These are phyloP conservation scores for Panaeolus papilionaceus DNA, from an alignment of 768 basidiomycete genomes.

Conservation along the genomic window DNA sequence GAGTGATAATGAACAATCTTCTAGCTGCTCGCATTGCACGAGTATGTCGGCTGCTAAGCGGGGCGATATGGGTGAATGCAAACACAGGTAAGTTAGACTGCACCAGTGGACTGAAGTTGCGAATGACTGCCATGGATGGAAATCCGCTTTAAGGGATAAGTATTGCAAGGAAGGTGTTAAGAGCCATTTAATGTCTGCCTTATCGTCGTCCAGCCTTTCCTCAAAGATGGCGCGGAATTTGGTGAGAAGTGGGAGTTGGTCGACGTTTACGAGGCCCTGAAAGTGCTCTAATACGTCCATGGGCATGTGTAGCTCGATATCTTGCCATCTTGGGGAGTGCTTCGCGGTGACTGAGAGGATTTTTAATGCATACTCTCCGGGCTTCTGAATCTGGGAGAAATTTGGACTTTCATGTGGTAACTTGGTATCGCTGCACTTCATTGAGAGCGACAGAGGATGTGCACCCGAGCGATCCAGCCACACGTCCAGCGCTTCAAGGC, in stretches of 20 bases:
- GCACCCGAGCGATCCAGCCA: conserved; percentile 23
- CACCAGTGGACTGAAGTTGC: neutral
- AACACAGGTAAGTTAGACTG: neutral
- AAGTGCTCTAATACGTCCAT: conserved; percentile 16
- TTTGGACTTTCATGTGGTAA: neutral
- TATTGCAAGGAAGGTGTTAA: neutral
- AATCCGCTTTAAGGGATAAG: neutral
- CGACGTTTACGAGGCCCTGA: conserved; percentile 5
- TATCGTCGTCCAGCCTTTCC: neutral
- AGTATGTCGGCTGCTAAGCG: neutral
- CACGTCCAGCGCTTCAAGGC: conserved; percentile 14
- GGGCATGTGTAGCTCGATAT: conserved; percentile 20
- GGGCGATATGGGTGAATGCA: neutral
- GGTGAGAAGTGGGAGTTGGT: conserved; percentile 5
- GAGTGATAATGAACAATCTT: neutral
- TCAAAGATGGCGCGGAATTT: neutral
- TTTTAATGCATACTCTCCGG: neutral
- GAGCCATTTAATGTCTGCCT: conserved; percentile 8
- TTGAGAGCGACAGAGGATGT: conserved; percentile 22
- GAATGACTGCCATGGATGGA: conserved; percentile 1
- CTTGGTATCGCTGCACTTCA: conserved; percentile 11
- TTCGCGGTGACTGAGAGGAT: conserved; percentile 11
- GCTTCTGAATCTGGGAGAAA: conserved; percentile 1
- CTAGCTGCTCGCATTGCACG: neutral
- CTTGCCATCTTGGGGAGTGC: conserved; percentile 14